phyloP scores from a whole-genome alignment of 2,329 filamentous ascomycete genomes.

The Tolypocladium endophyticum region DNA sequence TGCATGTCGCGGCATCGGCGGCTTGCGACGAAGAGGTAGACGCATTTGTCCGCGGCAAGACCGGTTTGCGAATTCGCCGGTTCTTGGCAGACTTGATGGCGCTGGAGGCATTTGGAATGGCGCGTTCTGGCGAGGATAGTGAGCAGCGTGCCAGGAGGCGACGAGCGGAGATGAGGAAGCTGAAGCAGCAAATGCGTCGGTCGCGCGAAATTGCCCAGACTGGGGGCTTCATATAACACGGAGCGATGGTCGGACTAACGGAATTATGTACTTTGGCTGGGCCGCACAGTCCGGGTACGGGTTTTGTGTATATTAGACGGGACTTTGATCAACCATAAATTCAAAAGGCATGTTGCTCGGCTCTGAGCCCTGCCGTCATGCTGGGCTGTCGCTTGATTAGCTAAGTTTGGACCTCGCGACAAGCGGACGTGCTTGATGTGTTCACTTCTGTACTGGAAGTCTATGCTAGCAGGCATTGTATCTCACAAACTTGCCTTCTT shows the following conservation, averaged over 20 bases:
- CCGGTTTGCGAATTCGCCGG: constrained; percentile 40
- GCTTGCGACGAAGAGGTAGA: constrained; percentile 46
- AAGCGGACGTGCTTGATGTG: background rate
- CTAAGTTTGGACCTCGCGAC: background rate
- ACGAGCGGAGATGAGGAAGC: constrained; percentile 20
- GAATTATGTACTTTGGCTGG: background rate
- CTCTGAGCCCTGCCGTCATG: background rate
- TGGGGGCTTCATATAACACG: constrained; percentile 5
- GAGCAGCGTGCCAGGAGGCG: constrained; percentile 16
- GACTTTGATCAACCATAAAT: background rate
- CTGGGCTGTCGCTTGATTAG: background rate
- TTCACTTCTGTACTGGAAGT: background rate
- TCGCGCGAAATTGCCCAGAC: constrained; percentile 16
- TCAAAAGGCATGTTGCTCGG: background rate
- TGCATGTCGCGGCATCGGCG: constrained; percentile 44
- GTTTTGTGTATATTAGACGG: background rate
- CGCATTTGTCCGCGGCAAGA: constrained; percentile 37
- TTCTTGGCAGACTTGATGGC: constrained; percentile 44
- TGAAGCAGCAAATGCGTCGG: constrained; percentile 24
- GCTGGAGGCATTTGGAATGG: constrained; percentile 33
- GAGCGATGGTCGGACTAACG: too few species aligned
- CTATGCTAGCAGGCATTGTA: background rate
- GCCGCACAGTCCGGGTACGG: background rate
- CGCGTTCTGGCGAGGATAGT: constrained; percentile 12
- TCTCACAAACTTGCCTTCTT: background rate